Conservation (phyloP, 2,329 filamentous ascomycete genomes). For the Colletotrichum sp. region DNA sequence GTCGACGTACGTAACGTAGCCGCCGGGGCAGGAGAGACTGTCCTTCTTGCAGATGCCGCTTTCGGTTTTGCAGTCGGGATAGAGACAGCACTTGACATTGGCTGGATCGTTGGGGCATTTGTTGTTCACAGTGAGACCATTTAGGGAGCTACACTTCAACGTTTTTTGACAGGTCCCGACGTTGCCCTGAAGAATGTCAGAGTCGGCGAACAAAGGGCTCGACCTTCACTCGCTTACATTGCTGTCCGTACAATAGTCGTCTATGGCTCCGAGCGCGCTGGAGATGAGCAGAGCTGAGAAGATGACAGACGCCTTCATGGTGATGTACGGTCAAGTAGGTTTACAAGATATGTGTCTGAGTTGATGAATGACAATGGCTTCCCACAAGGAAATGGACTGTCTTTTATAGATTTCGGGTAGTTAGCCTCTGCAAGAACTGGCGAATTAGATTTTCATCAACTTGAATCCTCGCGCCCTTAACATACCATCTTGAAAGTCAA, state of each 20-base stretch:
- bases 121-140: constrained; percentile 4
- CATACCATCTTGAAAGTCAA: background rate
- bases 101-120: constrained; percentile 12
- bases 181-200: background rate
- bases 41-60: constrained; percentile 11
- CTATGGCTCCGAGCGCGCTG: background rate
- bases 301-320: background rate
- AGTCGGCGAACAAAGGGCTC: background rate
- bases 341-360: background rate
- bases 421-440: background rate
- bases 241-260: constrained; percentile 7
- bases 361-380: background rate
- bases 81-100: constrained; percentile 18
- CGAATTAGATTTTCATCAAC: rapidly evolving
- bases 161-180: constrained; percentile 13
- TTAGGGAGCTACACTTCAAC: constrained; percentile 3
- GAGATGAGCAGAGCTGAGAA: background rate
- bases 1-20: constrained; percentile 1
- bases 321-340: background rate
- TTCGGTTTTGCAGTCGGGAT: constrained; percentile 6
- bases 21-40: constrained; percentile 4
- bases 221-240: background rate
- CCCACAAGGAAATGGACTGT: background rate
- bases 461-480: no score
- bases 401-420: background rate